Base-by-base conservation (phyloP, 2,329 filamentous ascomycete species). In the Raffaelea albimanens region DNA sequence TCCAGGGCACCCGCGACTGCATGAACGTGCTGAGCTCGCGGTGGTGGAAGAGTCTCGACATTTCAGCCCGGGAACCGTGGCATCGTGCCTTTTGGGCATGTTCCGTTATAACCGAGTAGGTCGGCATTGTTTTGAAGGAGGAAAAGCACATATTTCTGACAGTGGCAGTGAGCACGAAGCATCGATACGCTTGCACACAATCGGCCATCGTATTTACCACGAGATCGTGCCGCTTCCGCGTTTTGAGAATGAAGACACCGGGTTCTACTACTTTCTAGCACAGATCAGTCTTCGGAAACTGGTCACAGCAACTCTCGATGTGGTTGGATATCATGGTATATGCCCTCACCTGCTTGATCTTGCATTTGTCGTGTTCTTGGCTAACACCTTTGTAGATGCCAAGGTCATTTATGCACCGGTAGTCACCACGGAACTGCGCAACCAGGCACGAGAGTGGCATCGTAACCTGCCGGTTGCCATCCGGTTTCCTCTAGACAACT, bases 251-350 rank as follows among this genome's bases (percentile, higher is more conserved):
- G 52, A 53, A 23, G 47, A 51, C 44, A 51, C 49, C 1, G 49
- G 49, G n/a, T 53, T 51, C 40, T 53, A 53, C 42, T 51, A 47
- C n/a, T 53, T 53, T 22, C 40, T 53, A 2, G 49, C 51, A 13
- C 48, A 51, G 33, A 51, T 53, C 23, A 53, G 51, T 41, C 43
- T 53, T 9, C 49, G 51, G 13, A 53, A 53, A n/a, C 46, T 51
- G 18, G 41, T 53, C 7, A 43, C 41, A 18, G 44, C 40, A 20
- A 44, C 47, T 1, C 47, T 53, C 16, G 51, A 51, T 20, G 49
- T 51, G 1, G 51, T 51, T 5, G 49, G 51, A 14, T 53, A 53
- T 29, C 41, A 47, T 23, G 41, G 46, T 51, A 18, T 19, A 42
- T 31, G 14, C 11, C 22, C 4, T 19, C 9, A 9, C 8, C 41